Base-by-base conservation (phyloP, 2,329 filamentous ascomycete genomes). In the Sporothrix brunneoviolacea region DNA sequence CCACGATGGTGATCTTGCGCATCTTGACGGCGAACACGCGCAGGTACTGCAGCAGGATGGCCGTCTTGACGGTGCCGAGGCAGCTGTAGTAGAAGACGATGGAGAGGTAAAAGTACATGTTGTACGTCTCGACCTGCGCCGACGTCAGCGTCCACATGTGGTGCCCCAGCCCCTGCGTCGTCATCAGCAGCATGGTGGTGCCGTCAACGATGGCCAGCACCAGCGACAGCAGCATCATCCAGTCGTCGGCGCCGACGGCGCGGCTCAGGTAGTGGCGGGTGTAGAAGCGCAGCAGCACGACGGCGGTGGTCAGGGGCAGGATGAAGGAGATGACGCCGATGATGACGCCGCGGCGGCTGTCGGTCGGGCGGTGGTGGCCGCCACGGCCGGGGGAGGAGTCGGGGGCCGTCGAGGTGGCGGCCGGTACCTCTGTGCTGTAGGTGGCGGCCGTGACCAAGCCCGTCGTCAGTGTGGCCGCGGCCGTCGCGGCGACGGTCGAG, bases 31-130 rank as follows among this genome's bases (percentile, higher is more conserved):
- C 57, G 19, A 70, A 58, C n/a, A 68, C 63, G 16, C 68, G 66
- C 48, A 68, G 64, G 48, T 69, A 70, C 44, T 69, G 66, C 3
- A 62, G 54, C 37, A 70, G 57, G 54, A 70, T 69, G 19, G 65
- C 63, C 36, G 68, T 42, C 54, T 70, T 70, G 41, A 65, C 61
- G 16, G 65, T 59, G 33, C 63, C 58, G 16, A 70, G 61, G 6
- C 64, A 62, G 27, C 54, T 52, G 37, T 68, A 68, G 53, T 70
- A 70, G 8, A 69, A 57, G 16, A 65, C 60, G 9, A 70, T 66
- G 4, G 63, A 67, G 28, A 66, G 52, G 52, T 65, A 70, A 55
- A 70, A 70, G 4, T 60, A 58, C 67, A 22, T 53, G 33, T 54
- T 43, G 39, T 55, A 55, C 10, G 35, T 35, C 32, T 46, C 41